phyloP scores from a whole-genome alignment of 1,284 basidiomycete genomes.

The Moniliella sp. region DNA sequence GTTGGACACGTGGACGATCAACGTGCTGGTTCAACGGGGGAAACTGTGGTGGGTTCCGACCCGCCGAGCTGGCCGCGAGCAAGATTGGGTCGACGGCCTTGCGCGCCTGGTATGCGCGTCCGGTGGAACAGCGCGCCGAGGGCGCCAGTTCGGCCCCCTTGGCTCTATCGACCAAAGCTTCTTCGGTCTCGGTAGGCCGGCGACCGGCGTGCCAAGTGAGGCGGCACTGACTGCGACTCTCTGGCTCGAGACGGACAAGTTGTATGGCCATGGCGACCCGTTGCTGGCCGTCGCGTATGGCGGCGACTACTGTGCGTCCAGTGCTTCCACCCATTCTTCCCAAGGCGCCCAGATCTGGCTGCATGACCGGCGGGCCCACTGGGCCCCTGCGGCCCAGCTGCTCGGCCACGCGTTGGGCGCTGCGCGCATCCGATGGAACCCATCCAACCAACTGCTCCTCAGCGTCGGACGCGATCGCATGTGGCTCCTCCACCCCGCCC shows the following conservation, averaged over 20 bases:
- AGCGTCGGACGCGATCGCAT: constrained; percentile 74
- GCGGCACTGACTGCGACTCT: constrained; percentile 58
- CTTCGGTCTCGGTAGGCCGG: constrained; percentile 7
- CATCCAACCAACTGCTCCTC: constrained; percentile 56
- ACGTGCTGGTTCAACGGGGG: no score
- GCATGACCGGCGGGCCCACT: constrained; percentile 49
- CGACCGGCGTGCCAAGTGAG: constrained; percentile 37
- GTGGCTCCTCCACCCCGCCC: constrained; percentile 76
- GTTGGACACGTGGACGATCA: no score
- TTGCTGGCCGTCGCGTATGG: constrained; percentile 40
- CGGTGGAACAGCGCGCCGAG: constrained; percentile 4
- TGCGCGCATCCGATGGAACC: constrained; percentile 68
- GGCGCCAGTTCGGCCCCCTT: constrained; percentile 25
- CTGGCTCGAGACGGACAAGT: constrained; percentile 88
- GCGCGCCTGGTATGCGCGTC: constrained; percentile 14
- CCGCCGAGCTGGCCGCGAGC: constrained; percentile 14
- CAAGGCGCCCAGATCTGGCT: constrained; percentile 80
- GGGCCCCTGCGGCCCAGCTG: constrained; percentile 46
- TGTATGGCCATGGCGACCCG: constrained; percentile 96
- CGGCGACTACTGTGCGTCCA: constrained; percentile 58
- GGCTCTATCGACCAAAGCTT: constrained; percentile 20
- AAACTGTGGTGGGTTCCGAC: constrained; percentile 14
- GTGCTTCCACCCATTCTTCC: constrained; percentile 63
- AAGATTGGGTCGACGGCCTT: constrained; percentile 31
- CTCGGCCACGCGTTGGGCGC: constrained; percentile 70